These are phyloP conservation scores for Skeletonema menzelii DNA, from an alignment of 108 stramenopile species.

Conservation along the genomic window DNA sequence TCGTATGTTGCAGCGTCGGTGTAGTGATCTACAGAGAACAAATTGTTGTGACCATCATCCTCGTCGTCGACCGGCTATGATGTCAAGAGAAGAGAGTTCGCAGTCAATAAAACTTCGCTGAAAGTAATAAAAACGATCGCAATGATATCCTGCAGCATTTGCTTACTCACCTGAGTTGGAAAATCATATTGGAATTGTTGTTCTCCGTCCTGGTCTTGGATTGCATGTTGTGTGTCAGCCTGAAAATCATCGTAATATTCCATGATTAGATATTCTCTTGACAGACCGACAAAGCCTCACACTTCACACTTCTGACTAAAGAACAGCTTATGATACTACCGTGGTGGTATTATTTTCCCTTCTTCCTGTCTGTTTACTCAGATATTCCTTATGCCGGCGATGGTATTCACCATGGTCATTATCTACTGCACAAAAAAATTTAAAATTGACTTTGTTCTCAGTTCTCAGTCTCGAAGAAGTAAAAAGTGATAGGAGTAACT, in stretches of 20 bases:
- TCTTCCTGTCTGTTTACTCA: too few relatives aligned
- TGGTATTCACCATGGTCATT: too few relatives aligned
- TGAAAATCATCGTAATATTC: not conserved
- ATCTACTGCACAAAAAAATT: too few relatives aligned
- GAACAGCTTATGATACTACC: too few relatives aligned
- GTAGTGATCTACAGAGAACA: not conserved
- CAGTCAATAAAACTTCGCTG: not conserved
- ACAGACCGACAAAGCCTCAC: too few relatives aligned
- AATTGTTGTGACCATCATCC: not conserved
- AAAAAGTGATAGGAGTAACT: too few relatives aligned
- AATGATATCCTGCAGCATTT: too few relatives aligned
- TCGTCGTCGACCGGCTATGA: not conserved
- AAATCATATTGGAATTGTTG: constrained; percentile 1
- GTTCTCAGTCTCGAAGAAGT: too few relatives aligned
- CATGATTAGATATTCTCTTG: not conserved
- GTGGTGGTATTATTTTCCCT: too few relatives aligned
- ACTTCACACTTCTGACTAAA: too few relatives aligned
- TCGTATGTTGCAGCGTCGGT: not conserved
- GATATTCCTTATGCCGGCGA: too few relatives aligned
- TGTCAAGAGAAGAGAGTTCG: not conserved
- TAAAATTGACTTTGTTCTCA: too few relatives aligned
- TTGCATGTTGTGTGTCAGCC: not conserved
- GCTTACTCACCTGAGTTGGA: not conserved
- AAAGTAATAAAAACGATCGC: not conserved
- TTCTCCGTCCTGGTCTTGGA: not conserved